Base-by-base conservation (phyloP, 257 asterid species). In the Nyctanthes arbortristis region DNA sequence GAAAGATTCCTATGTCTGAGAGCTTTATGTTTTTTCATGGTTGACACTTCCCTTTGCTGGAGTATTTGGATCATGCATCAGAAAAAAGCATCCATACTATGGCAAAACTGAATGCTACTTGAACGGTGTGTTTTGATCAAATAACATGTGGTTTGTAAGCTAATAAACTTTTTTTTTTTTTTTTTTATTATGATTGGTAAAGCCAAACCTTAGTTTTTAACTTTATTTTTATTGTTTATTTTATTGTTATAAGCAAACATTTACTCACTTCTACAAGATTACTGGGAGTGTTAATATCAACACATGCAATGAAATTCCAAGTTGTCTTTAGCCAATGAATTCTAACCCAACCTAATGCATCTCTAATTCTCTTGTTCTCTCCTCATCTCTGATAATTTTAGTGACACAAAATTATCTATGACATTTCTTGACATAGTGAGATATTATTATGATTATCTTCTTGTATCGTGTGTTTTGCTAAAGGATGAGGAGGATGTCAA, bases 401-500 rank as follows among this genome's bases (percentile, higher is more conserved):
- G 24, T 61, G 33, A 67, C 33, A 32, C 59, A 65, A 63, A 18
- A 73, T 58, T 37, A 36, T 36, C 28, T 66, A 18, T 49, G 63
- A 58, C 58, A 63, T 69, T 24, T 62, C 60, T 29, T 65, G 47
- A 60, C n/a, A n/a, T n/a, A 56, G 32, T 47, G 28, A 69, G 39
- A 52, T 65, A 43, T 66, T 61, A 52, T 70, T 32, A 40, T 56
- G 34, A 43, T 59, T 43, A 63, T 61, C 27, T 22, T 29, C 45
- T 59, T 27, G 70, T 10, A 20, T 37, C 65, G 65, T 55, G 75
- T 64, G 54, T 73, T 70, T 71, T 68, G 70, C 68, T 75, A 75
- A 81, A 94, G 99, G 99, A 94, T 67, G 99, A 91, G 80, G 97
- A 94, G 84, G 97, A 91, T 86, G 90, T 89, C 75, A 94, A 94